A percentile compares a stretch with the other conserved stretches of the same genome.
Evolutionary conservation across 1,284 basidiomycete genomes (phyloP).

Genomic region (Porphyrellus sp.): DNA sequence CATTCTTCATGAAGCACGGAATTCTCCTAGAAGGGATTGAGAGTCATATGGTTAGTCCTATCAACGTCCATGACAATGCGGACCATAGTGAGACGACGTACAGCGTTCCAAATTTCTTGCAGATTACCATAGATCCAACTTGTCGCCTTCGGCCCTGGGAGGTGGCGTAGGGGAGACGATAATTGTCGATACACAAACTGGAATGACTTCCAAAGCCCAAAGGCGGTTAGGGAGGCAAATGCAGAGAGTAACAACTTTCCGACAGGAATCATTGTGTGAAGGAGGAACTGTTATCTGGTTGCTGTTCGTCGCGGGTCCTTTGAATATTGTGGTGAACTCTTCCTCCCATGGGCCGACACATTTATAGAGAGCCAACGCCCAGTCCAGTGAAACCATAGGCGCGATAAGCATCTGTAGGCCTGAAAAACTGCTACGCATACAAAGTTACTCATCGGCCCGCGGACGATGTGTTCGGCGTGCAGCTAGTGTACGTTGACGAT

Average conservation of each 20-base stretch:
- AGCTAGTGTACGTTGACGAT: too few relatives aligned
- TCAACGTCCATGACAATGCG: not conserved
- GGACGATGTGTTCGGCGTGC: too few relatives aligned
- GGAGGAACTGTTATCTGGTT: too few relatives aligned
- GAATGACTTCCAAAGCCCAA: slow-evolving; percentile 34
- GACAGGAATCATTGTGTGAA: slow-evolving; percentile 20
- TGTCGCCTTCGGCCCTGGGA: slow-evolving; percentile 50
- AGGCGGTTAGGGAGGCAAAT: slow-evolving; percentile 21
- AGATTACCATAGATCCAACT: slow-evolving; percentile 56
- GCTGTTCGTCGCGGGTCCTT: too few relatives aligned
- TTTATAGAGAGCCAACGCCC: too few relatives aligned
- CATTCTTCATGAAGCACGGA: slow-evolving; percentile 45
- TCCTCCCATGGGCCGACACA: too few relatives aligned
- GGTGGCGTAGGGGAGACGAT: slow-evolving; percentile 43
- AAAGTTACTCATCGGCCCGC: too few relatives aligned
- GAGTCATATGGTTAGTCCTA: not conserved
- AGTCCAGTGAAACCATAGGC: too few relatives aligned
- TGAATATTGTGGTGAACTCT: too few relatives aligned
- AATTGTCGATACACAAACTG: slow-evolving; percentile 19
- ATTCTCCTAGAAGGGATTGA: slow-evolving; percentile 32
- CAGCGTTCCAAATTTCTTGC: slow-evolving; percentile 41
- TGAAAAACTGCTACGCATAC: too few relatives aligned
- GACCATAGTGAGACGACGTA: slow-evolving; percentile 22
- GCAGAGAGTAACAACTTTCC: slow-evolving; percentile 8
- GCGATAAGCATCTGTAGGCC: too few relatives aligned